These are phyloP conservation scores for Penicillium manginii DNA, from an alignment of 495 filamentous ascomycete genomes.

Conservation along the genomic window DNA sequence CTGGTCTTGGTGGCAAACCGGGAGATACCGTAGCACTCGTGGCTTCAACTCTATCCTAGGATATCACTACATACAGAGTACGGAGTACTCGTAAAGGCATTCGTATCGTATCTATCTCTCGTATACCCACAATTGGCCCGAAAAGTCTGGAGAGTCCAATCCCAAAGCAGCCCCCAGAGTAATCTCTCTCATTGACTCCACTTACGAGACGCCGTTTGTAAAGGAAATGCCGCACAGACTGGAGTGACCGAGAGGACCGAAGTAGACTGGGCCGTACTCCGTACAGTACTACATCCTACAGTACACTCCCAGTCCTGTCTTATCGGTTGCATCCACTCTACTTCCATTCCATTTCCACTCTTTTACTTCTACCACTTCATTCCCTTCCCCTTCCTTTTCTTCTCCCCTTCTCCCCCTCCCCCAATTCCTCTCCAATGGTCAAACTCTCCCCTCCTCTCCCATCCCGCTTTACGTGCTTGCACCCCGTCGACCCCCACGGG, in stretches of 20 bases:
- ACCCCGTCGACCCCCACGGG: constrained; percentile 45
- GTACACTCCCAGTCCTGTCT: too few species aligned
- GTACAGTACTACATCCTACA: too few species aligned
- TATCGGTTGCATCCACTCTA: neutral
- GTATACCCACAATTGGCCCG: too few species aligned
- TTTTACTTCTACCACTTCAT: constrained; percentile 4
- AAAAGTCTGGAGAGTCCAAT: neutral
- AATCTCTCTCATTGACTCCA: neutral
- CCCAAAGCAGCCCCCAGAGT: neutral
- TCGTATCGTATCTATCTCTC: too few species aligned
- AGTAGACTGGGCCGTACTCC: too few species aligned
- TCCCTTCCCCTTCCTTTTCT: neutral
- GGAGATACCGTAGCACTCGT: neutral
- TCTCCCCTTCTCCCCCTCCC: neutral
- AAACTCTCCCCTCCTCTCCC: constrained; percentile 11
- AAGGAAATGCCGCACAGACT: constrained; percentile 3
- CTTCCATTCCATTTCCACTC: constrained; percentile 11
- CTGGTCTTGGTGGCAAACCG: neutral
- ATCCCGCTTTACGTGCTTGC: constrained; percentile 38
- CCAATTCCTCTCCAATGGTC: constrained; percentile 19
- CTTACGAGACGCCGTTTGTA: neutral
- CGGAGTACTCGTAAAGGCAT: too few species aligned
- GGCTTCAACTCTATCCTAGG: too few species aligned
- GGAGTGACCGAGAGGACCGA: too few species aligned
- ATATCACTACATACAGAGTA: too few species aligned